phyloP scores from a whole-genome alignment of 2,329 filamentous ascomycete genomes.

The Chaetomium sp. region DNA sequence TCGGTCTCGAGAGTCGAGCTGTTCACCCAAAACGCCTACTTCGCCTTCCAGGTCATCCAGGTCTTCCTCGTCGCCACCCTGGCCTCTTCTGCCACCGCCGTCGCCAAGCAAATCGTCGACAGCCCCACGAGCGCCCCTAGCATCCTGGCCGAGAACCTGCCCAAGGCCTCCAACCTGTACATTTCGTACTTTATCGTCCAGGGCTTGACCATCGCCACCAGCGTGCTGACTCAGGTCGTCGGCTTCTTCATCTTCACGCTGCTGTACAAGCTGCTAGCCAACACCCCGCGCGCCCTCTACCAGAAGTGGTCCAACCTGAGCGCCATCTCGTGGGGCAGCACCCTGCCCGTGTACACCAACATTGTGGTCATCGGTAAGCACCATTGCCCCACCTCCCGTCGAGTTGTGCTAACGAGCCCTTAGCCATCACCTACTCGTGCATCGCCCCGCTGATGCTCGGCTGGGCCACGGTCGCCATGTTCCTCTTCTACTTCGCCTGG shows the following conservation, averaged over 20 bases:
- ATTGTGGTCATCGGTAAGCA: conserved; percentile 73
- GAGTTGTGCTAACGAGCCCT: conserved; percentile 28
- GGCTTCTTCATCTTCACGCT: conserved; percentile 75
- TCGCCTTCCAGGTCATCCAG: conserved; percentile 86
- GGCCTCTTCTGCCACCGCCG: conserved; percentile 75
- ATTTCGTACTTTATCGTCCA: conserved; percentile 94
- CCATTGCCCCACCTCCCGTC: conserved; percentile 28
- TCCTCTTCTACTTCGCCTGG: conserved; percentile 83
- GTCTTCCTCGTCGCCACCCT: conserved; percentile 88
- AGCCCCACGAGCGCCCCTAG: conserved; percentile 63
- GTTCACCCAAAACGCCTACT: conserved; percentile 89
- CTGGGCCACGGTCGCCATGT: conserved; percentile 78
- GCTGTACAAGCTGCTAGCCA: conserved; percentile 72
- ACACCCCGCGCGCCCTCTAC: conserved; percentile 80
- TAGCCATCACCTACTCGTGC: conserved; percentile 80
- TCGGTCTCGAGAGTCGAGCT: conserved; percentile 80
- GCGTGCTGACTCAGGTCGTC: conserved; percentile 68
- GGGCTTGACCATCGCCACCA: conserved; percentile 76
- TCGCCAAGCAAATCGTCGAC: conserved; percentile 62
- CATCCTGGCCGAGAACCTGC: conserved; percentile 73
- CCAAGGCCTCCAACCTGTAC: conserved; percentile 89
- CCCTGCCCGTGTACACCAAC: conserved; percentile 79
- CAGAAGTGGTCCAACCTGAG: conserved; percentile 73
- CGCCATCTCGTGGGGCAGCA: conserved; percentile 79
- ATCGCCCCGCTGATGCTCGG: conserved; percentile 84